These are phyloP conservation scores for Helotiales sp. DNA, from an alignment of 2,329 filamentous ascomycete genomes.

Conservation along the genomic window DNA sequence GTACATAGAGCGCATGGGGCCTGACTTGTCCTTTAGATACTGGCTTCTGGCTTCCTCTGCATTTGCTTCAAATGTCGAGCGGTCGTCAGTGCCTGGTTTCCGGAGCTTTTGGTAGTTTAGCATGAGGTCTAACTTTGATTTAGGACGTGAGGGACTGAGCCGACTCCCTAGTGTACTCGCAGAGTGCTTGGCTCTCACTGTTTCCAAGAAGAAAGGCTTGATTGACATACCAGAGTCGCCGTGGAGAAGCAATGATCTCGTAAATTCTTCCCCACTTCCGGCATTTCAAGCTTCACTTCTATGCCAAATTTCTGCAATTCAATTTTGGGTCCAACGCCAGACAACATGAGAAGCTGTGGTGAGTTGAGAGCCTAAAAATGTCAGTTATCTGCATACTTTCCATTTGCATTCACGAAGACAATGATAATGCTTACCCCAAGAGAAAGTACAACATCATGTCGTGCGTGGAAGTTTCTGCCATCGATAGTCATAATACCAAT, in stretches of 20 bases:
- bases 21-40: constrained; percentile 45
- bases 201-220: no score
- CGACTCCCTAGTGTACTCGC: no score
- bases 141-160: no score
- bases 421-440: constrained; percentile 37
- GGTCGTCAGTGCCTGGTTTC: constrained; percentile 42
- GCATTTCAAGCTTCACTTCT: constrained; percentile 54
- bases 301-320: constrained; percentile 47
- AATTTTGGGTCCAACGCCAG: constrained; percentile 43
- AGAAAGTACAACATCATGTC: constrained; percentile 47
- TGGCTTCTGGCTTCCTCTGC: constrained; percentile 44
- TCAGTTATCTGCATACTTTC: background rate
- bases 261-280: constrained; percentile 63
- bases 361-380: constrained; percentile 39
- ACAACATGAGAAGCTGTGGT: constrained; percentile 49
- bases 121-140: no score
- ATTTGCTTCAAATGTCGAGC: constrained; percentile 47
- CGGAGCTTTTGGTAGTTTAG: no score
- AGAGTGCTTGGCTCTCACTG: no score
- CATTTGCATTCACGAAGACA: background rate
- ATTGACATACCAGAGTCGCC: constrained; percentile 41
- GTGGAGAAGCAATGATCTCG: constrained; percentile 37
- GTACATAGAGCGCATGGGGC: constrained; percentile 41
- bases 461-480: constrained; percentile 36
- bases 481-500: constrained; percentile 45